Percentiles rank a stretch among this genome's conserved stretches.
phyloP scores from a whole-genome alignment of 2,329 filamentous ascomycete species.

The Colletotrichum plurivorum region DNA sequence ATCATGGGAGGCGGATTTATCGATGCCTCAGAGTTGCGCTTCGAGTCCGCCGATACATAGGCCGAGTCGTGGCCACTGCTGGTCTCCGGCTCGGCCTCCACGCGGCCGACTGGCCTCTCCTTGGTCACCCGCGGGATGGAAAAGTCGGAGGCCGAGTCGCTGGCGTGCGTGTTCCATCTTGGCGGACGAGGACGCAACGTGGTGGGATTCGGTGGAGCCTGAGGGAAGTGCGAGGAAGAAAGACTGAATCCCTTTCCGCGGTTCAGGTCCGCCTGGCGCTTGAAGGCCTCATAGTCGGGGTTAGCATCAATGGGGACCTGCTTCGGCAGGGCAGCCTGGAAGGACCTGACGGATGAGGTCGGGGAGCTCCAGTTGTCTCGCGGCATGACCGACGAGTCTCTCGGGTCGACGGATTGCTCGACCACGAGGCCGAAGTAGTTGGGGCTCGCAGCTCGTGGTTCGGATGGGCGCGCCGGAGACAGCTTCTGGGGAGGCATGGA shows the following conservation, averaged over 20 bases:
- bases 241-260: slow-evolving; percentile 64
- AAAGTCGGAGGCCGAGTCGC: slow-evolving; percentile 56
- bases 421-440: slow-evolving; percentile 89
- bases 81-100: slow-evolving; percentile 63
- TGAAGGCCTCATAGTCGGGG: slow-evolving; percentile 86
- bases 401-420: slow-evolving; percentile 70
- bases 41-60: slow-evolving; percentile 68
- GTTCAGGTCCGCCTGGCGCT: slow-evolving; percentile 78
- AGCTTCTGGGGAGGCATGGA: slow-evolving; percentile 63
- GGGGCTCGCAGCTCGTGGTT: slow-evolving; percentile 73
- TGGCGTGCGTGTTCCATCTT: slow-evolving; percentile 65
- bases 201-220: slow-evolving; percentile 48
- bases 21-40: slow-evolving; percentile 66
- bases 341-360: slow-evolving; percentile 79
- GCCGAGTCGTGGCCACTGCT: slow-evolving; percentile 62
- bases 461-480: slow-evolving; percentile 56
- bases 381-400: slow-evolving; percentile 74
- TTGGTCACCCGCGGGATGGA: slow-evolving; percentile 20
- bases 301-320: slow-evolving; percentile 81
- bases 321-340: slow-evolving; percentile 76
- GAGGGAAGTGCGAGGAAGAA: slow-evolving; percentile 61
- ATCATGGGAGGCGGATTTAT: slow-evolving; percentile 55
- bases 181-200: slow-evolving; percentile 58
- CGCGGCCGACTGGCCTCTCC: slow-evolving; percentile 45
- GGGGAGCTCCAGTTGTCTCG: slow-evolving; percentile 83